Base-by-base conservation (phyloP, 2,329 filamentous ascomycete species). In the Stagonosporopsis cucurbitacearum region DNA sequence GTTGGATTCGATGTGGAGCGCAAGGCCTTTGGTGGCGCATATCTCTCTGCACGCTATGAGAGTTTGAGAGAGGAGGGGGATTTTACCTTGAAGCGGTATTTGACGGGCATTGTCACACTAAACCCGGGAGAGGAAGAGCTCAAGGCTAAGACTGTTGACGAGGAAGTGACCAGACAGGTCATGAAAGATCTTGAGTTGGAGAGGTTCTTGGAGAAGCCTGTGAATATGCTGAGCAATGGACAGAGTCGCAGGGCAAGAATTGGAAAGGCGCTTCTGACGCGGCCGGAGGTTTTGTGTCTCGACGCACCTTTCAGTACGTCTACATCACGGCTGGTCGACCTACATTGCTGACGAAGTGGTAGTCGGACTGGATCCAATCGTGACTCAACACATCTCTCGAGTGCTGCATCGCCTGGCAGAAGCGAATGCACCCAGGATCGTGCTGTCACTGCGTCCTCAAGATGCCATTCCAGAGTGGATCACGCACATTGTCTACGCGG, bases 391-490 rank as follows among this genome's bases (percentile, higher is more conserved):
- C 1, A 78, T 98, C 63, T 94, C 90, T 36, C 81, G 83, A 0
- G 80, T 98, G 42, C 79, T 97, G 20, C 79, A 86, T 60, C 81
- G 81, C 0, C 77, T 97, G 52, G 90, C 92, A 0, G 81, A 84
- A 55, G 83, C 82, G 44, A 84, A 84, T 13, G 82, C 80, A 6
- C 93, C 92, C 0, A 83, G 91, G 28, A 79, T 98, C 22, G 80
- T 98, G 2, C 77, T 98, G 33, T 89, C 88, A 39, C 82, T 94
- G 12, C 83, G 92, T 32, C 91, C 93, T 3, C 94, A 97, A 73
- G 95, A 99, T 72, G 84, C 86, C 0, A 80, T 98, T 33, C 95
- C 95, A 0, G 85, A 89, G 0, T 99, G 95, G 95, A 88, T 97
- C 54, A 96, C 90, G 1, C 90, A 97, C 76, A 61, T 96, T 19